Conservation (phyloP, 148 eudicot species). For the Camellia sinensis region DNA sequence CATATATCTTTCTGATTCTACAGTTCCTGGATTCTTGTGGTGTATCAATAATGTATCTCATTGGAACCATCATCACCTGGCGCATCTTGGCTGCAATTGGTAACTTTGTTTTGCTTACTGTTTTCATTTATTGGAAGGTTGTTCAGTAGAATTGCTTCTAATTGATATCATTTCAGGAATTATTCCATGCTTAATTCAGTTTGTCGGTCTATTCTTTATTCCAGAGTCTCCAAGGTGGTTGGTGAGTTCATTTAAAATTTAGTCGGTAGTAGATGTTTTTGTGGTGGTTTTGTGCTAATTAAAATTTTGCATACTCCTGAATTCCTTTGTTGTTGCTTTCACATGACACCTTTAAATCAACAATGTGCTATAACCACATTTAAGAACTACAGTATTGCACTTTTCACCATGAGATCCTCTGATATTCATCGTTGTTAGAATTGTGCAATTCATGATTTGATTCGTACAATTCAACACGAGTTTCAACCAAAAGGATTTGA, state of each 20-base stretch:
- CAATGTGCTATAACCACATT: neutral
- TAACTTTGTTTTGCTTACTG: slow-evolving; percentile 16
- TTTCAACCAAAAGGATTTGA: too few species aligned
- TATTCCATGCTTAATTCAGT: slow-evolving; percentile 53
- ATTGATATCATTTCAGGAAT: slow-evolving; percentile 39
- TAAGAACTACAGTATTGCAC: neutral
- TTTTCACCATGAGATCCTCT: neutral
- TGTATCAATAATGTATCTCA: slow-evolving; percentile 51
- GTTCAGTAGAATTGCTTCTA: neutral
- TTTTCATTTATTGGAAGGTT: neutral
- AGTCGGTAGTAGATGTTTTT: neutral
- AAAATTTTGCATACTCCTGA: too few species aligned
- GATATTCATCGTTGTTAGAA: neutral
- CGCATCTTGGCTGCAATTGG: slow-evolving; percentile 56
- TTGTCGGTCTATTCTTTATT: slow-evolving; percentile 55
- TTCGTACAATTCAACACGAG: too few species aligned
- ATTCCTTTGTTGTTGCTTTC: neutral
- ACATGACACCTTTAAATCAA: neutral
- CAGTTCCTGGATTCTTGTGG: slow-evolving; percentile 69
- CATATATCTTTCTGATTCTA: slow-evolving; percentile 20
- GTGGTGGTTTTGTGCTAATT: neutral
- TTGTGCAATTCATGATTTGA: too few species aligned
- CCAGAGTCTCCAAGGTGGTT: slow-evolving; percentile 89
- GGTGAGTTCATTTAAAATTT: slow-evolving; percentile 33
- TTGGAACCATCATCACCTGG: slow-evolving; percentile 59